Evolutionary conservation across 441 rosid species (phyloP).

Genomic region (Erysimum pusillum): DNA sequence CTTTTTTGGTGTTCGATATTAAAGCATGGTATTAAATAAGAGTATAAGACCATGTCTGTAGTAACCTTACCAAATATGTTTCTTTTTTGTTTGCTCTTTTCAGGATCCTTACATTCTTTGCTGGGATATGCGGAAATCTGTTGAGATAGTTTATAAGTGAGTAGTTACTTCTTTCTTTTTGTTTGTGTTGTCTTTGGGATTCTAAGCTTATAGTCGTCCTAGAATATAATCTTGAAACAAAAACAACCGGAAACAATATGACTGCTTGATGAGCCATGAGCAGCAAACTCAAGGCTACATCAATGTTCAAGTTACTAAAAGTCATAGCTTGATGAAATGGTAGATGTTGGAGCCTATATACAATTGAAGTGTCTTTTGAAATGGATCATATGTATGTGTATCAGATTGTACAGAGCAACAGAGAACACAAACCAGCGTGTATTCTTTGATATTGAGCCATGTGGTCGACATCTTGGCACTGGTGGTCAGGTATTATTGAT

Average conservation of each 20-base stretch:
- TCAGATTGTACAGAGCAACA: constrained; percentile 85
- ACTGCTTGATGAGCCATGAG: constrained; percentile 6
- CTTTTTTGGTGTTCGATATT: not conserved
- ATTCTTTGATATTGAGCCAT: constrained; percentile 83
- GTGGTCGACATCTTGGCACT: constrained; percentile 82
- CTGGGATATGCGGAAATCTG: constrained; percentile 91
- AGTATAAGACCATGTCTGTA: not conserved
- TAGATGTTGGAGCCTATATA: not conserved
- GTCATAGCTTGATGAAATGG: constrained; percentile 6
- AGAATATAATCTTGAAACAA: constrained; percentile 2
- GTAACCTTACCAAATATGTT: not conserved
- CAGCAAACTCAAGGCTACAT: not conserved
- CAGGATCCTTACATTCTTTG: constrained; percentile 95
- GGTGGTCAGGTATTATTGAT: constrained; percentile 84
- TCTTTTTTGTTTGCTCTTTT: constrained; percentile 31
- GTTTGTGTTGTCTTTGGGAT: constrained; percentile 13
- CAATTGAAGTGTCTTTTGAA: constrained; percentile 1
- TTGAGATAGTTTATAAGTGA: constrained; percentile 88
- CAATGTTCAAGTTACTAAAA: constrained; percentile 5
- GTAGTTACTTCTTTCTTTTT: constrained; percentile 39
- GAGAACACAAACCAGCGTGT: constrained; percentile 92
- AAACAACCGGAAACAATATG: not conserved
- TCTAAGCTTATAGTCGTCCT: not conserved
- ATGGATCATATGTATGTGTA: constrained; percentile 21
- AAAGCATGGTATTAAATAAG: not conserved